Evolutionary conservation across 1,284 basidiomycete species (phyloP), one percentile per base, ranked within the genome.

Genomic region (Peniophora sp.): DNA sequence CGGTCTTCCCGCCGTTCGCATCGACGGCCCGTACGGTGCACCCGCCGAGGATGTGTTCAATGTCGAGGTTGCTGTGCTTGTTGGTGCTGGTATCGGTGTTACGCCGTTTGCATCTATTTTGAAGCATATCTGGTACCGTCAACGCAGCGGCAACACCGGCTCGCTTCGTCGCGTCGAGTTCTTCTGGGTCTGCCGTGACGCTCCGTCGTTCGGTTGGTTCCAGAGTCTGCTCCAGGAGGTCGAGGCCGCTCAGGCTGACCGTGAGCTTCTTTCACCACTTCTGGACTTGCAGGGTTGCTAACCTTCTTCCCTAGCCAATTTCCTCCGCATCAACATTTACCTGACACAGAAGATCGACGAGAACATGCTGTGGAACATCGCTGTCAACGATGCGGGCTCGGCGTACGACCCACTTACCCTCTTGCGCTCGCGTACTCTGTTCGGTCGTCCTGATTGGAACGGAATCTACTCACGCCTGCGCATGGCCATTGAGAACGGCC

Each of bases 181-280:
- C 67, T 89, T 94, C 71, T 95, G 92, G 92, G 78, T 92, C 56
- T 90, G 86, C 65, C 84, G 89, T 66, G 88, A 92, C 60, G 83
- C 87, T 11, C 86, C 88, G n/a, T 89, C 88, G 20, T 92, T 94
- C 62, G 90, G 89, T 60, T 95, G 92, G 92, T 94, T 95, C 79
- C 89, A 93, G 65, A 83, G 77, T 52, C 69, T 95, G 45, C 73
- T 95, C 53, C 83, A 87, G 61, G 83, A 91, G 62, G 83, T 94
- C 50, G 92, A 94, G 65, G 81, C 83, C 49, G 85, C 88, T 47
- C 89, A 91, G 61, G 81, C 79, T 44, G 86, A 92, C 72, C 86
- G 84, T 89, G 61, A 73, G 83, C 78, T 8, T 38, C 52, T n/a
- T 49, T n/a, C n/a, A n/a, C n/a, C n/a, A 39, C 23, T 44, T 24